Evolutionary conservation across 164 flowering plant species (phyloP).

Genomic region (Sedum album): DNA sequence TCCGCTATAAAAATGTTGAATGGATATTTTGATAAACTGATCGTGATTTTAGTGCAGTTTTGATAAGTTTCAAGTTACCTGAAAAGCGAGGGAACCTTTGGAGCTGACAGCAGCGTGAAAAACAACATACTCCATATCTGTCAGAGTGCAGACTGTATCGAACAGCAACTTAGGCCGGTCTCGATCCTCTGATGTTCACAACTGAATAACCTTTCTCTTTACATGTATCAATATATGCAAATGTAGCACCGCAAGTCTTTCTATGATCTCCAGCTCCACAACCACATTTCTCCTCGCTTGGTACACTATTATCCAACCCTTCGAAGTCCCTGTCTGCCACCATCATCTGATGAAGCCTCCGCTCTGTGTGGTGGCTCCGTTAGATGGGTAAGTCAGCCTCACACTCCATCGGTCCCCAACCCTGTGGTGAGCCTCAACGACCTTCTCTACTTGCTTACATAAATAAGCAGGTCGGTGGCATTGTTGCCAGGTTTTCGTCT

Average conservation of each 20-base stretch:
- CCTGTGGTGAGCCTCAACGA: constrained; percentile 55
- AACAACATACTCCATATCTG: constrained; percentile 78
- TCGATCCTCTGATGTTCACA: constrained; percentile 47
- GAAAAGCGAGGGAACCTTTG: constrained; percentile 51
- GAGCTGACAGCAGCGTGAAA: constrained; percentile 84
- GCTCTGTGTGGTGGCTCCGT: constrained; percentile 59
- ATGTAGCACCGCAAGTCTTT: constrained; percentile 21
- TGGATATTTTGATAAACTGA: too few relatives aligned
- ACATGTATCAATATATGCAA: constrained; percentile 53
- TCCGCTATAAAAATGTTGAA: too few relatives aligned
- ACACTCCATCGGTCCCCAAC: constrained; percentile 40
- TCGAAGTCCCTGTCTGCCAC: constrained; percentile 59
- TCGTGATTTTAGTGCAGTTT: too few relatives aligned
- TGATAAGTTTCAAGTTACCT: constrained; percentile 44
- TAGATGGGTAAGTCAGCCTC: constrained; percentile 31
- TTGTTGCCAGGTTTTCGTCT: constrained; percentile 38
- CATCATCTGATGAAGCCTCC: constrained; percentile 93
- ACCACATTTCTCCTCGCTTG: constrained; percentile 10
- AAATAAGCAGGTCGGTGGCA: constrained; percentile 35
- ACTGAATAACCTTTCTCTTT: constrained; percentile 69
- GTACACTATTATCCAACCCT: constrained; percentile 22
- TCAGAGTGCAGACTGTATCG: constrained; percentile 75
- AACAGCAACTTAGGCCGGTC: constrained; percentile 83
- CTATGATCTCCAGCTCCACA: constrained; percentile 10
- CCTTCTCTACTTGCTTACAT: constrained; percentile 56